Evolutionary conservation across 345 rosid genomes (phyloP).

Genomic region (Eutrema heterophyllum): DNA sequence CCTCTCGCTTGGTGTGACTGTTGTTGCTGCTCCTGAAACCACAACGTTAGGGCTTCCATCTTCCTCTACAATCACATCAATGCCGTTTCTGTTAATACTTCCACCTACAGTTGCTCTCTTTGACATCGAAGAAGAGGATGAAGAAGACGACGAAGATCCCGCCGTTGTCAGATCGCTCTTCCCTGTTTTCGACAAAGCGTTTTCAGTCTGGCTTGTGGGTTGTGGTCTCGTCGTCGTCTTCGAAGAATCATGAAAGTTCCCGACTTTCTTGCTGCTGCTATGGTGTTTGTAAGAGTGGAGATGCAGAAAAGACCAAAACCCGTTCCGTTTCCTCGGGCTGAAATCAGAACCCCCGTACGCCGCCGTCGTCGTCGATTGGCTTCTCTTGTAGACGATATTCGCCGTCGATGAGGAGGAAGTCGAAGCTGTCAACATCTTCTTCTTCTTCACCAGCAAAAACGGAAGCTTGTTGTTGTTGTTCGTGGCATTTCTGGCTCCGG

Average conservation of each 20-base stretch:
- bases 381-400: conserved; percentile 60
- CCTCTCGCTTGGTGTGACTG: conserved; percentile 44
- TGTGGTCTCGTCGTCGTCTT: background rate
- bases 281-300: conserved; percentile 49
- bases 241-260: conserved; percentile 15
- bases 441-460: conserved; percentile 68
- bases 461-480: conserved; percentile 37
- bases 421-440: conserved; percentile 36
- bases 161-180: background rate
- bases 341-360: conserved; percentile 35
- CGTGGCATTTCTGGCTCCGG: conserved; percentile 35
- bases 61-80: conserved; percentile 48
- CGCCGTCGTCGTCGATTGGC: conserved; percentile 51
- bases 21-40: conserved; percentile 29
- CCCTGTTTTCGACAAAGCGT: background rate
- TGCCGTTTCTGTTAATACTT: conserved; percentile 18
- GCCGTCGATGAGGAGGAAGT: conserved; percentile 39
- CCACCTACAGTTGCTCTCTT: conserved; percentile 32
- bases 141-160: conserved; percentile 32
- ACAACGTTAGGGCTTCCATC: conserved; percentile 50
- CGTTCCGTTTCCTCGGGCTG: conserved; percentile 57
- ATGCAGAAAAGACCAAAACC: conserved; percentile 88
- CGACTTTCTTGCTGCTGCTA: conserved; percentile 36
- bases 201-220: background rate
- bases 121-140: conserved; percentile 38